These are phyloP conservation scores for Turritis glabra DNA, from an alignment of 345 rosid genomes.

Conservation along the genomic window DNA sequence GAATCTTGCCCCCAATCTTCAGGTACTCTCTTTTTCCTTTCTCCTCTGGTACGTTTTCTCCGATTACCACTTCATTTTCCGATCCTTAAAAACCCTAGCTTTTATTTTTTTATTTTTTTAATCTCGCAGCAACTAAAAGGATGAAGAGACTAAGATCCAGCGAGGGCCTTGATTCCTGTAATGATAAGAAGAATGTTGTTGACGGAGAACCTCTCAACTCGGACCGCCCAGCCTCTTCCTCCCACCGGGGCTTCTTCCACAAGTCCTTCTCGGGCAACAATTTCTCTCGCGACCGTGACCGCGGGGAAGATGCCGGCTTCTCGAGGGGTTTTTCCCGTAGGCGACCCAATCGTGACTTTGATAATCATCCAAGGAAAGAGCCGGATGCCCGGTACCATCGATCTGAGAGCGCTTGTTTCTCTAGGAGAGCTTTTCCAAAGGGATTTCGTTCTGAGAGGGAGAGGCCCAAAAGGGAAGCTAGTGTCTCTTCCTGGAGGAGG, in stretches of 20 bases:
- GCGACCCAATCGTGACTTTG: conserved; percentile 67
- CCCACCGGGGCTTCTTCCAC: conserved; percentile 64
- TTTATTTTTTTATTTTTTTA: not conserved
- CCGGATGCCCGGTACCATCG: conserved; percentile 62
- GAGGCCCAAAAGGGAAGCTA: conserved; percentile 68
- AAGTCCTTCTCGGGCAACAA: conserved; percentile 36
- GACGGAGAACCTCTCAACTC: conserved; percentile 50
- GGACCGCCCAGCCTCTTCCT: no score
- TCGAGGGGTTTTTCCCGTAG: conserved; percentile 54
- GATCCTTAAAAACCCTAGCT: conserved; percentile 13
- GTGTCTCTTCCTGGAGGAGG: conserved; percentile 79
- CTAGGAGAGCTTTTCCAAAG: conserved; percentile 82
- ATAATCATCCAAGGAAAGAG: conserved; percentile 61
- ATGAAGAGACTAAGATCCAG: conserved; percentile 91
- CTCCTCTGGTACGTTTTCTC: conserved; percentile 8
- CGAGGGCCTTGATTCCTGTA: conserved; percentile 66
- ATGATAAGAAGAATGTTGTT: conserved; percentile 49
- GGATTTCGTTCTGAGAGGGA: conserved; percentile 88
- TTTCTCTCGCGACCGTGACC: conserved; percentile 73
- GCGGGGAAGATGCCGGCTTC: conserved; percentile 48
- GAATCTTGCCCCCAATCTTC: conserved; percentile 15
- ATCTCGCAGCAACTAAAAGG: not conserved
- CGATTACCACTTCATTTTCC: conserved; percentile 1
- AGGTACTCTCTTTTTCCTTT: conserved; percentile 13
- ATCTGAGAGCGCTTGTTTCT: conserved; percentile 70